Evolutionary conservation across 208 protist genomes (phyloP), one percentile per base, ranked within the genome.

Genomic region (Acanthamoeba lenticulata): DNA sequence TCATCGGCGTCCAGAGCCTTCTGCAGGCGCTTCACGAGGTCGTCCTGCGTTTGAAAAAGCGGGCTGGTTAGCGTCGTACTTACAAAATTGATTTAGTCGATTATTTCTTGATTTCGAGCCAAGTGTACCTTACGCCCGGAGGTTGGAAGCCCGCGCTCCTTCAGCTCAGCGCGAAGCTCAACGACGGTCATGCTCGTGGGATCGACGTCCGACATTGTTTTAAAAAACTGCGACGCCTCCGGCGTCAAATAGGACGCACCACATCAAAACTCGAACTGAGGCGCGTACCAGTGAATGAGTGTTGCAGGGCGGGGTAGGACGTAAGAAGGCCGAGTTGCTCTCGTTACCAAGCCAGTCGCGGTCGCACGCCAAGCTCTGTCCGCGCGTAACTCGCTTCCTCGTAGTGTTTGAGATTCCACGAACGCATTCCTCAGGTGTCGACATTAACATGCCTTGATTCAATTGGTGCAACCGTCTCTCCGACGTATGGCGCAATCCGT

Each of bases 111-210:
- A n/a, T n/a, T n/a, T n/a, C n/a, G n/a, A n/a, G n/a, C n/a, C n/a
- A n/a, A n/a, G n/a, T n/a, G n/a, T n/a, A 65, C 81, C 62, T 94
- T 94, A 13, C 38, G 27, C n/a, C 91, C 91, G 42, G 38, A 62
- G 47, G 91, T 89, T 65, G 38, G 34, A 1, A 94, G 77, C 21
- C 91, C 67, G n/a, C 91, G 65, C n/a, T 32, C n/a, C 42, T 65
- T 32, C n/a, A 94, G 91, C 67, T 94, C 91, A 36, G 62, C 91
- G 38, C 49, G 88, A 32, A 94, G 91, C 69, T 94, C 72, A n/a
- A 44, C 72, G 44, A 94, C 91, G 36, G 40, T 88, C 91, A 94
- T 94, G 42, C 47, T 92, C 7, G 9, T 19, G 1, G 88, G 88
- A 77, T 92, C 88, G 60, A 92, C 55, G 5, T 92, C 88, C 32